Percentiles rank a stretch among this genome's conserved stretches.
These are phyloP conservation scores for Amoebophrya sp. DNA, from an alignment of 169 alveolate species.

Conservation along the genomic window DNA sequence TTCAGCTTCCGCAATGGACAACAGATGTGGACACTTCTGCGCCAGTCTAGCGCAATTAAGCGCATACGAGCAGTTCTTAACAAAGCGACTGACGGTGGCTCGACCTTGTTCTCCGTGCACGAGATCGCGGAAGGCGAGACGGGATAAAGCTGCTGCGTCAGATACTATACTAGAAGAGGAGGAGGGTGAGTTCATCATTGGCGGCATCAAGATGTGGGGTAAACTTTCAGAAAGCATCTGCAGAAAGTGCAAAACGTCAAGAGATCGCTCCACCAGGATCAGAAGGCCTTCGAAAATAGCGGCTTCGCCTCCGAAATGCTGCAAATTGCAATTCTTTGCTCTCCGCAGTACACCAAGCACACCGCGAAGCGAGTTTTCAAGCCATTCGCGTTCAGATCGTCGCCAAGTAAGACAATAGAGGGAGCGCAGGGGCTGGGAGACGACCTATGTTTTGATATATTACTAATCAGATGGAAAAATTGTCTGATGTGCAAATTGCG, in stretches of 20 bases:
- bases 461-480: no score
- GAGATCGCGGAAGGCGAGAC: constrained; percentile 8
- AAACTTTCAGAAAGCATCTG: no score
- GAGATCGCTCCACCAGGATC: not conserved
- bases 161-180: no score
- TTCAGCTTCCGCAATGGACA: constrained; percentile 2
- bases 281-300: not conserved
- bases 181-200: no score
- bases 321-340: not conserved
- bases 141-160: no score
- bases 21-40: not conserved
- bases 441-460: no score
- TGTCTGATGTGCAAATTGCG: no score
- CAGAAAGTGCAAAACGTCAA: not conserved
- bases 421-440: no score
- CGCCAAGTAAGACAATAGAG: not conserved
- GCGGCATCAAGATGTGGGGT: no score
- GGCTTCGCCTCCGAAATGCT: not conserved
- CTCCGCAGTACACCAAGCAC: not conserved
- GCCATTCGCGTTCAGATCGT: not conserved
- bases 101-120: not conserved
- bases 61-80: not conserved
- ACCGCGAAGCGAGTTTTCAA: not conserved
- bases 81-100: not conserved
- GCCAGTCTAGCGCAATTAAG: not conserved